Conservation (phyloP, 371 early-diverging fungal genomes). For the Mortierella sp. region DNA sequence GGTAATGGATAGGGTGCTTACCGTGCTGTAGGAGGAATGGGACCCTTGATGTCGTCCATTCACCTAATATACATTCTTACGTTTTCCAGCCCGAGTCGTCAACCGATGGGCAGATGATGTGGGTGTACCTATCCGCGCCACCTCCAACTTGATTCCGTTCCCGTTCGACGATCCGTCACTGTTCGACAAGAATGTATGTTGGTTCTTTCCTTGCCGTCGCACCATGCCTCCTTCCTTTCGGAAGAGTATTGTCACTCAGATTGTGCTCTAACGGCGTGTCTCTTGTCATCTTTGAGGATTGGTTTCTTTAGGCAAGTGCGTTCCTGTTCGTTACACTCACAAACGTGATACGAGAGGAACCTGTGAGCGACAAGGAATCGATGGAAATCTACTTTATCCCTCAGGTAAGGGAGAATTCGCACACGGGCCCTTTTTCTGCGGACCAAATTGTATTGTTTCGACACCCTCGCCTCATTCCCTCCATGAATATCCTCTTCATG, state of each 20-base stretch:
- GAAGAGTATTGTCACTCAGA: too few species aligned
- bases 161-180: not conserved
- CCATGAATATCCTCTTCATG: too few species aligned
- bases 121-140: not conserved
- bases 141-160: not conserved
- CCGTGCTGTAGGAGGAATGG: too few species aligned
- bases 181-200: not conserved
- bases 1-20: not conserved
- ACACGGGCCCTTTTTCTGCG: too few species aligned
- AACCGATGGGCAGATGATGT: not conserved
- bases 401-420: not conserved
- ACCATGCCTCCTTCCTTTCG: too few species aligned
- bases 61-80: too few species aligned
- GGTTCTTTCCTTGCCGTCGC: not conserved
- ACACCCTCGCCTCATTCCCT: too few species aligned
- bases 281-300: not conserved
- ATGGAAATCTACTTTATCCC: slow-evolving; percentile 6
- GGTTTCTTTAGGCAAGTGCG: not conserved
- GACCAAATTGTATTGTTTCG: too few species aligned
- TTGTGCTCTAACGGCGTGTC: too few species aligned
- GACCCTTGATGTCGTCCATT: too few species aligned
- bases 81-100: not conserved
- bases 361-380: not conserved
- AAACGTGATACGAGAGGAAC: not conserved
- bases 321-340: not conserved